Percentiles rank a stretch among this genome's conserved stretches.
Evolutionary conservation across 179 eudicot species (phyloP).

Genomic region (Carnegiea gigantea): DNA sequence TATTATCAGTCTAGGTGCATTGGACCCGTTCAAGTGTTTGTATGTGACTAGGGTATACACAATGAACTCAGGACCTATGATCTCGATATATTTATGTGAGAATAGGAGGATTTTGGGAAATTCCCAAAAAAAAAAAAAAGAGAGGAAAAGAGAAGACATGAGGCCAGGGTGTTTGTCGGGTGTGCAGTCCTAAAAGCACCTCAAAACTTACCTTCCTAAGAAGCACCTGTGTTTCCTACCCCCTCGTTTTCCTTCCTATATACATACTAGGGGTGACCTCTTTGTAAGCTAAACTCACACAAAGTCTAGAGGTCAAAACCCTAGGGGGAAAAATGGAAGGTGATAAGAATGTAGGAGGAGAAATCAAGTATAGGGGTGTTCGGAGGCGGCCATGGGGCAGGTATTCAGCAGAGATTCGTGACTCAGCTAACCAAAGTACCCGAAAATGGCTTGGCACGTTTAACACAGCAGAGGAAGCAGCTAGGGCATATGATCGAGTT

Average conservation of each 20-base stretch:
- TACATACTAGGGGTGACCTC: constrained; percentile 6
- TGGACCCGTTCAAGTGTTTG: constrained; percentile 27
- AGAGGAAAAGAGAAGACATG: too few species aligned
- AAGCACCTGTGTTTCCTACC: background rate
- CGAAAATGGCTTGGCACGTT: constrained; percentile 60
- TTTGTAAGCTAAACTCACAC: background rate
- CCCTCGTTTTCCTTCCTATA: background rate
- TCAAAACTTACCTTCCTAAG: background rate
- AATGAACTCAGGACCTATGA: too few species aligned
- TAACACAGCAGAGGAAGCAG: constrained; percentile 55
- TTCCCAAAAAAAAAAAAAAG: too few species aligned
- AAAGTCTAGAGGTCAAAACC: too few species aligned
- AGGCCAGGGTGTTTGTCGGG: too few species aligned
- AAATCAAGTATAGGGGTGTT: constrained; percentile 54
- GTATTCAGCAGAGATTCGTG: constrained; percentile 54
- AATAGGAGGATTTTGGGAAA: too few species aligned
- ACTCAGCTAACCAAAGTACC: constrained; percentile 46
- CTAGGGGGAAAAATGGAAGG: constrained; percentile 20
- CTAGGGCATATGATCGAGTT: constrained; percentile 56
- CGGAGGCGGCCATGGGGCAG: constrained; percentile 55
- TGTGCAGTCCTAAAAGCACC: too few species aligned
- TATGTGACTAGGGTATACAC: background rate
- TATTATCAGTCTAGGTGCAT: constrained; percentile 41
- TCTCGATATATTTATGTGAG: too few species aligned
- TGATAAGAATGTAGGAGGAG: constrained; percentile 33